Evolutionary conservation across 164 flowering plant species (phyloP).

Genomic region (Magnolia kwangsiensis): DNA sequence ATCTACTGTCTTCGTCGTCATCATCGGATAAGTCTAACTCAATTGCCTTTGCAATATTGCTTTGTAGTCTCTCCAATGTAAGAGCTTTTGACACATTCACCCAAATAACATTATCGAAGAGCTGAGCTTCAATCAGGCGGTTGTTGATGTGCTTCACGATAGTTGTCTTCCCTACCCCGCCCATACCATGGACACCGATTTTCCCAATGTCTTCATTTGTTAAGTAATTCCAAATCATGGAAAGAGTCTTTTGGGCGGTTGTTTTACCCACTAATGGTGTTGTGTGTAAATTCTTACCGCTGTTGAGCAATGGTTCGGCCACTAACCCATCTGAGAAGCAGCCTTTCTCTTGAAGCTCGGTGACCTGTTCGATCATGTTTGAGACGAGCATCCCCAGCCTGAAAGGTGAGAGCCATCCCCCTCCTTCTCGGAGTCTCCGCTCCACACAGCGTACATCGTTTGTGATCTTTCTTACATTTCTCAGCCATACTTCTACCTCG

Average conservation of each 20-base stretch:
- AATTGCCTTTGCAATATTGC: not conserved
- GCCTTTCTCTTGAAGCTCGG: not conserved
- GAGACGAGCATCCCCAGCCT: not conserved
- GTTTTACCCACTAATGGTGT: not conserved
- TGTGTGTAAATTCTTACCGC: not conserved
- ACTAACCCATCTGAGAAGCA: not conserved
- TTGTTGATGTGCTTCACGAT: not conserved
- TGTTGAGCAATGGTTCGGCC: not conserved
- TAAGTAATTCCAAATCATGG: not conserved
- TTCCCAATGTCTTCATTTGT: not conserved
- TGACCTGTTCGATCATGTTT: not conserved
- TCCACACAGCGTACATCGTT: not conserved
- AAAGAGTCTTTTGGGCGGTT: not conserved
- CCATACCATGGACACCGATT: slow-evolving; percentile 3
- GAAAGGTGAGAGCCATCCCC: not conserved
- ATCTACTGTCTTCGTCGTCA: too few species aligned
- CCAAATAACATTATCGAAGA: not conserved
- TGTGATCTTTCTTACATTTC: not conserved
- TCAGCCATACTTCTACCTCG: not conserved
- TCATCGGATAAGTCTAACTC: too few species aligned
- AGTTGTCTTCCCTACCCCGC: not conserved
- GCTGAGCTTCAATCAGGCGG: not conserved
- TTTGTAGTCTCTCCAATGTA: not conserved
- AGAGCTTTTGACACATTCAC: not conserved
- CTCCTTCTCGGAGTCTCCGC: not conserved